Base-by-base conservation (phyloP, 2,329 filamentous ascomycete genomes). In the Boeremia lycopersici region DNA sequence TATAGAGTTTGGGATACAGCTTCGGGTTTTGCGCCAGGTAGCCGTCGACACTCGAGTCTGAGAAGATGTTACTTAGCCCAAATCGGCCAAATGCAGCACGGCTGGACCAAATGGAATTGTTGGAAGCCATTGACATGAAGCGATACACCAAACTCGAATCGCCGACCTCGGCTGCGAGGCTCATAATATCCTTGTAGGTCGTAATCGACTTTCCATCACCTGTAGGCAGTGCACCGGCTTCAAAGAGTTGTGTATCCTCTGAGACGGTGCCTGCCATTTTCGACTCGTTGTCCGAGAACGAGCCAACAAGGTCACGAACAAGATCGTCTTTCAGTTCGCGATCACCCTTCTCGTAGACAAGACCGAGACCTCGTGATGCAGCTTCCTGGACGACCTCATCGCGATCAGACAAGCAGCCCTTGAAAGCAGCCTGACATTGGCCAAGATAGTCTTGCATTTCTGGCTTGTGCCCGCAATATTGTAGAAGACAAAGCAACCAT, bases 151-250 rank as follows among this genome's bases (percentile, higher is more conserved):
- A 81, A 64, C 90, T 93, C 54, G 95, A 93, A 68, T 99, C 93
- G 10, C 95, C 95, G 30, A 97, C 93, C 76, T 99, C 95, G 38
- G 93, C 91, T n/a, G 95, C 95, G 42, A 99, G 81, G 63, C 84
- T 95, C 74, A 99, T 90, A 62, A 99, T 98, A 69, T 99, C 95
- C 72, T 96, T 96, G 79, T 99, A 99, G 0, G 93, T 98, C 0
- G 91, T 97, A 50, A 98, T 85, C 0, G 92, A 91, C 30, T 55
- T 55, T 7, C 92, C 92, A 61, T 96, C 91, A 3, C 93, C 91
- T 0, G 93, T 98, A 0, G 93, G 93, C 11, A 98, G 76, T 2
- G 91, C 90, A 6, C 95, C 95, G 1, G 90, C 89, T 55, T 98
- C 93, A 64, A 98, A 98, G 0, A 99, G 81, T 73, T 98, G 90